Evolutionary conservation across 2,329 filamentous ascomycete genomes (phyloP), one percentile per base, ranked within the genome.

Genomic region (Talaromyces atroroseus): DNA sequence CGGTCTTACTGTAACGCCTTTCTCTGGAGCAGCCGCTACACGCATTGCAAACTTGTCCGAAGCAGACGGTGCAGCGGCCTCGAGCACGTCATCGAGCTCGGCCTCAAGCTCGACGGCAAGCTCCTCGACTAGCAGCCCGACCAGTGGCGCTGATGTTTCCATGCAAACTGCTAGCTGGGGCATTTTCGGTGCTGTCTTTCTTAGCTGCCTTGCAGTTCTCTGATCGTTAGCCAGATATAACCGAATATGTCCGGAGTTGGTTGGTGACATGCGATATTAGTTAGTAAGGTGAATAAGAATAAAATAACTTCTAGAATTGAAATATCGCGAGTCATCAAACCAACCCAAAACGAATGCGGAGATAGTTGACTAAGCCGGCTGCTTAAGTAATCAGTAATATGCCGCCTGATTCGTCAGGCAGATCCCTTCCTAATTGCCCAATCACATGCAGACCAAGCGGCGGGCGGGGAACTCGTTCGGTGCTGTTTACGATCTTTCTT

Each of bases 1-100:
- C 10, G 81, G 79, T 34, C 74, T 89, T 46, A 75, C 74, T 4
- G 76, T 79, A 7, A 68, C 68, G 16, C 62, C 73, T 38, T 76
- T 80, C 52, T 65, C 71, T 7, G 73, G 71, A 4, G 64, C 62
- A 8, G 66, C 68, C 34, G 71, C 68, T 4, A 46, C 62, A 44
- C 67, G 69, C 34, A 76, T 77, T 57, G 78, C 78, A 40, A 80
- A 80, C 50, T 70, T 71, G 58, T 71, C 72, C 7, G 72, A 69
- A 18, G 42, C 66, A 2, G 65, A 70, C 6, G 72, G 71, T 1
- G 49, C 64, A 20, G 60, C 70, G 0, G 71, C 73, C 52, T 60
- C 63, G 26, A 64, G 63, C 16, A 38, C 52, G 20, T 20, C 45
- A 11, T 29, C 52, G 12, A 40, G 36, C n/a, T 40, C 36, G n/a